Base-by-base conservation (phyloP, 345 rosid genomes). In the Kernera saxatilis region DNA sequence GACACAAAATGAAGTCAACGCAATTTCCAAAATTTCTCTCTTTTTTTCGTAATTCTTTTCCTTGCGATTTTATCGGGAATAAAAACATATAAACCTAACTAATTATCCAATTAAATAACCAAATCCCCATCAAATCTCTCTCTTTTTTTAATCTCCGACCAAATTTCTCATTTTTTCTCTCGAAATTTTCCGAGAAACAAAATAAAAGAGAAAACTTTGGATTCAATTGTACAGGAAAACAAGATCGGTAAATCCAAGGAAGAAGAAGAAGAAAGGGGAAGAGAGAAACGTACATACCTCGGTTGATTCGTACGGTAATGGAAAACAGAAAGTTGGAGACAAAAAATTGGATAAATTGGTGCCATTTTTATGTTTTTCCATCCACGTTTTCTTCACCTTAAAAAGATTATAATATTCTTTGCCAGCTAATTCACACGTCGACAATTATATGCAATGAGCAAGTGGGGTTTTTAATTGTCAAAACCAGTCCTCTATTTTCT, bases 371-470 rank as follows among this genome's bases (percentile, higher is more conserved):
- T 41, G 14, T 18, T 55, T 29, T 48, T 25, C n/a, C n/a, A n/a
- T 49, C 3, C 58, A 60, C 74, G 40, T 63, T 15, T 68, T 41
- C 30, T 60, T 57, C 40, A 70, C 53, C 9, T n/a, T n/a, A 3
- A 7, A 8, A n/a, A 18, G 35, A 40, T 59, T 67, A 6, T 73
- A 67, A 41, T 67, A 67, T 53, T 69, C 57, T 68, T 45, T 68
- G 73, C 69, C 78, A 68, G 64, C 74, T 75, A 23, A 68, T 43
- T 50, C 40, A 41, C 69, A 75, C 78, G 78, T 68, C 56, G 30
- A 48, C 67, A 73, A 46, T 19, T 2, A 18, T 26, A 36, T 30
- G 18, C 44, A 48, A 48, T 48, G 65, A 66, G 60, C 77, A 65
- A 73, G 72, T 73, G 18, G 76, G 23, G 0, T 5, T 52, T 39